phyloP scores from a whole-genome alignment of 202 grass and related monocot genomes.

The Elaeis oleifera region DNA sequence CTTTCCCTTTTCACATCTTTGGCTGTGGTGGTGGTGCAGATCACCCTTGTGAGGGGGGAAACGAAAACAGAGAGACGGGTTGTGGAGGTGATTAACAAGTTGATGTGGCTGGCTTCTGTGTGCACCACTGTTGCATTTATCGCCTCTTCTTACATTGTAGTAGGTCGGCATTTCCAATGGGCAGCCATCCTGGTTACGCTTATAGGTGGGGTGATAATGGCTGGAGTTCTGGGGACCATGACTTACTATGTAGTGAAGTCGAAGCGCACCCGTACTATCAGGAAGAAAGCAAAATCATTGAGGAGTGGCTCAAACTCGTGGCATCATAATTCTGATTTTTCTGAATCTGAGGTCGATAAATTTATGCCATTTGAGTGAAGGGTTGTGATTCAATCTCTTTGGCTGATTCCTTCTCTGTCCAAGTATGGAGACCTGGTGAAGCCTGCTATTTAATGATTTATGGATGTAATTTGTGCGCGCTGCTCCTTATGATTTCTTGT shows the following conservation, averaged over 20 bases:
- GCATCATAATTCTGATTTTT: slow-evolving; percentile 72
- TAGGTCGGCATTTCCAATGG: slow-evolving; percentile 60
- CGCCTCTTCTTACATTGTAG: slow-evolving; percentile 86
- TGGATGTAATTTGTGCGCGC: too few relatives aligned
- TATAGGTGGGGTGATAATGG: slow-evolving; percentile 84
- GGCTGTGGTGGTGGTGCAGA: slow-evolving; percentile 97
- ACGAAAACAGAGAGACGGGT: slow-evolving; percentile 91
- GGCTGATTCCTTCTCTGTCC: too few relatives aligned
- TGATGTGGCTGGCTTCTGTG: slow-evolving; percentile 94
- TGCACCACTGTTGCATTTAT: slow-evolving; percentile 97
- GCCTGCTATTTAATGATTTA: too few relatives aligned
- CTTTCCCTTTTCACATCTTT: slow-evolving; percentile 89
- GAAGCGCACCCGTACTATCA: slow-evolving; percentile 55
- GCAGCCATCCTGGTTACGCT: slow-evolving; percentile 76
- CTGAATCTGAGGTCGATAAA: slow-evolving; percentile 86
- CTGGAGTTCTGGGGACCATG: slow-evolving; percentile 81
- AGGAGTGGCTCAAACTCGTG: slow-evolving; percentile 80
- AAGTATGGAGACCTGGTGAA: too few relatives aligned
- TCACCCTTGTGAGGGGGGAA: slow-evolving; percentile 87
- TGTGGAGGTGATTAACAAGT: slow-evolving; percentile 84
- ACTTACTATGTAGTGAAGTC: slow-evolving; percentile 94
- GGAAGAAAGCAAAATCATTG: slow-evolving; percentile 55
- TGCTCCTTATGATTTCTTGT: too few relatives aligned
- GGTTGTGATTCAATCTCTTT: too few relatives aligned
- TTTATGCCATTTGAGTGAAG: slow-evolving; percentile 67